A percentile compares a stretch with the other conserved stretches of the same genome.
phyloP scores from a whole-genome alignment of 768 basidiomycete genomes.

The Cubamyces lactineus region DNA sequence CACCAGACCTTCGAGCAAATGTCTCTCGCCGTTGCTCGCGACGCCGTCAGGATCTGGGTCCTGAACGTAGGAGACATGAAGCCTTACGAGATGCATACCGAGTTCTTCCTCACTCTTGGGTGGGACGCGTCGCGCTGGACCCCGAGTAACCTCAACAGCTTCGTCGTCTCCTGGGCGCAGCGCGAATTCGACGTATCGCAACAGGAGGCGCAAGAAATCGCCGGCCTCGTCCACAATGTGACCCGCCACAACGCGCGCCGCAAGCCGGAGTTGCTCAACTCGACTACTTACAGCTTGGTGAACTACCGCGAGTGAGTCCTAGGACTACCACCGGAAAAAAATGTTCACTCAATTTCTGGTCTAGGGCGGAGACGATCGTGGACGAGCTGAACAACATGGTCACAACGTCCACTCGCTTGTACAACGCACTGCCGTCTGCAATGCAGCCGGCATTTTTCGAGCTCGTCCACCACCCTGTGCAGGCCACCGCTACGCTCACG shows the following conservation, averaged over 20 bases:
- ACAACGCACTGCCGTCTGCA: conserved; percentile 50
- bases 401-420: conserved; percentile 55
- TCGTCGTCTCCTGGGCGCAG: conserved; percentile 60
- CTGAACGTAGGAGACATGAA: conserved; percentile 79
- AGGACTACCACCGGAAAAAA: background rate
- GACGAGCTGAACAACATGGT: conserved; percentile 54
- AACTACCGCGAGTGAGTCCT: conserved; percentile 69
- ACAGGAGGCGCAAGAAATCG: conserved; percentile 45
- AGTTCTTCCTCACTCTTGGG: conserved; percentile 67
- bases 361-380: conserved; percentile 49
- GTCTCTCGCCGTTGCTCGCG: conserved; percentile 61
- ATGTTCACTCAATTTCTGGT: background rate
- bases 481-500: conserved; percentile 60
- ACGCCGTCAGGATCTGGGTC: conserved; percentile 66
- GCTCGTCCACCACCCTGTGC: conserved; percentile 65
- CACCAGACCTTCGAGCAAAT: conserved; percentile 68
- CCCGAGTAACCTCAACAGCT: conserved; percentile 53
- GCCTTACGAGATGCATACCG: conserved; percentile 70
- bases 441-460: conserved; percentile 69
- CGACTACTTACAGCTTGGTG: conserved; percentile 62
- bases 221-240: conserved; percentile 57
- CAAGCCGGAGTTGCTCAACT: conserved; percentile 68
- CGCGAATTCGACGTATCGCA: conserved; percentile 60
- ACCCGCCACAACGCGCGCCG: conserved; percentile 60
- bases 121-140: conserved; percentile 64